Evolutionary conservation across 148 eudicot genomes (phyloP).

Genomic region (Talinum fruticosum): DNA sequence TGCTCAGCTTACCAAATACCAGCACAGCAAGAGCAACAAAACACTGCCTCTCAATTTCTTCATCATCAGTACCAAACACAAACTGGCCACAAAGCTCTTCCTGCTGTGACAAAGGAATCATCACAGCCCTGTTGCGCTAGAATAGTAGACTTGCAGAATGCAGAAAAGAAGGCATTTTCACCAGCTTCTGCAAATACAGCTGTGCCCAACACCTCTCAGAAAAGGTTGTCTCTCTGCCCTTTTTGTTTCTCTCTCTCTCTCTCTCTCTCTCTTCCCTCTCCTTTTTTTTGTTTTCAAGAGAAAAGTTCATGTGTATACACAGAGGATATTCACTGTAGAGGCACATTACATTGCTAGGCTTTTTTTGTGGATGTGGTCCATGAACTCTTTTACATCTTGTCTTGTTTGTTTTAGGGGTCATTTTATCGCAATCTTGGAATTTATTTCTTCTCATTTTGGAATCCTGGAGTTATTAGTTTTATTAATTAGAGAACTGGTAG

Average conservation of each 20-base stretch:
- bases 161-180: slow-evolving; percentile 59
- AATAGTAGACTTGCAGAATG: slow-evolving; percentile 32
- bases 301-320: neutral
- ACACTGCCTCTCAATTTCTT: slow-evolving; percentile 15
- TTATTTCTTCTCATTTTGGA: slow-evolving; percentile 12
- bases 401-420: slow-evolving; percentile 17
- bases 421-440: slow-evolving; percentile 16
- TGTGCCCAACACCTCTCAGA: slow-evolving; percentile 75
- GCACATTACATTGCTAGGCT: slow-evolving; percentile 21
- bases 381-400: slow-evolving; percentile 21
- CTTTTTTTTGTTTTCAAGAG: neutral
- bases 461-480: neutral
- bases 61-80: slow-evolving; percentile 32
- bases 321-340: slow-evolving; percentile 59
- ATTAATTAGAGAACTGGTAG: slow-evolving; percentile 15
- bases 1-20: slow-evolving; percentile 12
- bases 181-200: slow-evolving; percentile 55
- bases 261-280: neutral
- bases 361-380: slow-evolving; percentile 47
- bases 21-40: slow-evolving; percentile 1
- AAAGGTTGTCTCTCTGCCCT: slow-evolving; percentile 49
- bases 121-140: slow-evolving; percentile 53
- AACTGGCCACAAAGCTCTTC: slow-evolving; percentile 18
- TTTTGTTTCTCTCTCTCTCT: slow-evolving; percentile 19
- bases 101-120: slow-evolving; percentile 44